Evolutionary conservation across 2,329 filamentous ascomycete species (phyloP).

Genomic region (Ophiocordyceps camponoti-leonardi): DNA sequence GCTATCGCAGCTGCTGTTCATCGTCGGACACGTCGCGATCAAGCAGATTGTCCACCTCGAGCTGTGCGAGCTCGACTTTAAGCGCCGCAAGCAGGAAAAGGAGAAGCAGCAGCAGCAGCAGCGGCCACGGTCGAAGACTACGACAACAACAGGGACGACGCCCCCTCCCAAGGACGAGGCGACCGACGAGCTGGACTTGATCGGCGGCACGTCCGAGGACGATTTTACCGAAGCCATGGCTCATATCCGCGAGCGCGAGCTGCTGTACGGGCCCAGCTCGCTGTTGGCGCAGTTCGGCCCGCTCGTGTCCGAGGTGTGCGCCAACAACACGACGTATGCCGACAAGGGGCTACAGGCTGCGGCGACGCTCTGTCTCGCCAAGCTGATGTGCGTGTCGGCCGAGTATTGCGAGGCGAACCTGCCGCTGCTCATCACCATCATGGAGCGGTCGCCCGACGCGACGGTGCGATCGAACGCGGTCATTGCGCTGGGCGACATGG

Average conservation of each 20-base stretch:
- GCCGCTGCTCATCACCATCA: constrained; percentile 88
- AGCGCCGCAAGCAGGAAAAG: constrained; percentile 82
- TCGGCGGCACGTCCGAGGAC: constrained; percentile 88
- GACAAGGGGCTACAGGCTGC: constrained; percentile 84
- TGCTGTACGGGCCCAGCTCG: constrained; percentile 67
- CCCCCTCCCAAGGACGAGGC: constrained; percentile 36
- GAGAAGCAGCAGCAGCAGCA: constrained; percentile 45
- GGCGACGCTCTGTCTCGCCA: constrained; percentile 84
- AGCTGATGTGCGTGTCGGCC: constrained; percentile 95
- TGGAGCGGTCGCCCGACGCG: constrained; percentile 83
- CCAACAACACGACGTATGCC: constrained; percentile 81
- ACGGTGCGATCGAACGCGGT: constrained; percentile 93
- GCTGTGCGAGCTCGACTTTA: constrained; percentile 94
- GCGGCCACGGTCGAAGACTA: too few species aligned
- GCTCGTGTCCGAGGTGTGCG: constrained; percentile 82
- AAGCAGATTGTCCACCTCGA: constrained; percentile 98
- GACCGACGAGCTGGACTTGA: constrained; percentile 83
- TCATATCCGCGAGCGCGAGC: constrained; percentile 67
- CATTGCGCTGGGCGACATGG: constrained; percentile 95
- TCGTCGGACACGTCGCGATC: constrained; percentile 91
- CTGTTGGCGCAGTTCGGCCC: constrained; percentile 84
- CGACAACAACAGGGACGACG: background rate
- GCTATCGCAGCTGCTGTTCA: constrained; percentile 81
- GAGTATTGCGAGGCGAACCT: constrained; percentile 94
- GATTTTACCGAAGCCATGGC: constrained; percentile 79